phyloP scores from a whole-genome alignment of 306 rosid species.

The Quercus agrifolia region DNA sequence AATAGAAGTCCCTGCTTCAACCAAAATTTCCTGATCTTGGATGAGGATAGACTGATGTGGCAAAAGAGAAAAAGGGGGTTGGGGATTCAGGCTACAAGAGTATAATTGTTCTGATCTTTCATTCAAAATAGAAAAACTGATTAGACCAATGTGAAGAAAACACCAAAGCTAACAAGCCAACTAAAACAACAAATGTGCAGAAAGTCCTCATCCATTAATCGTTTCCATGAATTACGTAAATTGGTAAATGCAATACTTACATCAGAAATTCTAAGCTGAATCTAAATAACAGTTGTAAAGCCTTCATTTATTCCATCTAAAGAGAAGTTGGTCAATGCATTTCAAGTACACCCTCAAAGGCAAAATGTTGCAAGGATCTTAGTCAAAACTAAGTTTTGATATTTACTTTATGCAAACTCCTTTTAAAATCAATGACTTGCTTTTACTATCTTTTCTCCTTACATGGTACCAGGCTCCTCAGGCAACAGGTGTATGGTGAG shows the following conservation, averaged over 20 bases:
- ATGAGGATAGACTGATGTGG: background rate
- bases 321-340: background rate
- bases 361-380: slow-evolving; percentile 7
- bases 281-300: background rate
- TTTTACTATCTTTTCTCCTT: background rate
- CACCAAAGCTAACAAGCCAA: background rate
- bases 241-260: background rate
- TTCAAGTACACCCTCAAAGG: background rate
- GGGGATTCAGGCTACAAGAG: background rate
- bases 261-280: background rate
- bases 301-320: background rate
- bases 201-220: background rate
- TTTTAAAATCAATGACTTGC: background rate
- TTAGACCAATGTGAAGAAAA: background rate
- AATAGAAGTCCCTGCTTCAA: background rate
- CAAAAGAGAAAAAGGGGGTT: background rate
- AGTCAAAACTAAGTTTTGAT: background rate
- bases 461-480: background rate
- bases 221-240: background rate
- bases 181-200: background rate
- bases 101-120: background rate
- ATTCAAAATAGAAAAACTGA: background rate
- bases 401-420: background rate
- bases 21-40: background rate
- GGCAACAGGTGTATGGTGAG: background rate